Evolutionary conservation across 768 basidiomycete genomes (phyloP).

Genomic region (Floccularia luteovirens): DNA sequence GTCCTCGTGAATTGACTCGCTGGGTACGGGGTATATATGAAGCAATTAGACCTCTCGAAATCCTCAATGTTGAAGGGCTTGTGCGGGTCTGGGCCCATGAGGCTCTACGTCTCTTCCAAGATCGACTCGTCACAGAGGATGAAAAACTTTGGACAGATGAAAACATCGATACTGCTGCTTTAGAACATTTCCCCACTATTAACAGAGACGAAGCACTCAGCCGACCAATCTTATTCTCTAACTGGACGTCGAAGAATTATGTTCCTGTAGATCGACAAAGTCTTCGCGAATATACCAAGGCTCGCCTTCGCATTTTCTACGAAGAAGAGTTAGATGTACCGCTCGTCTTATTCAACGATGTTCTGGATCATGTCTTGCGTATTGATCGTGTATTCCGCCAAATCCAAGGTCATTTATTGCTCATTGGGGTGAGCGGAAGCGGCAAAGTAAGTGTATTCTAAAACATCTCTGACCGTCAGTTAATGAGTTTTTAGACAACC

Average conservation of each 20-base stretch:
- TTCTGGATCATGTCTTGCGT: conserved; percentile 93
- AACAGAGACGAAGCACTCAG: conserved; percentile 77
- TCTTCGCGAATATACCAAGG: conserved; percentile 94
- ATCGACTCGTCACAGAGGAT: conserved; percentile 88
- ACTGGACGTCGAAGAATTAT: conserved; percentile 98
- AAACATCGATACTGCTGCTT: conserved; percentile 74
- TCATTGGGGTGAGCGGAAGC: conserved; percentile 97
- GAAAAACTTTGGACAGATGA: conserved; percentile 96
- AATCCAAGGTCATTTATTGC: conserved; percentile 89
- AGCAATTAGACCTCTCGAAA: conserved; percentile 89
- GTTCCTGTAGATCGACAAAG: conserved; percentile 91
- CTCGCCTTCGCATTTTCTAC: conserved; percentile 94
- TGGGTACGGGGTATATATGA: conserved; percentile 98
- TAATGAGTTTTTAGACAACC: conserved; percentile 61
- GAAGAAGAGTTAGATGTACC: conserved; percentile 98
- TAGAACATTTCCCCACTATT: conserved; percentile 91
- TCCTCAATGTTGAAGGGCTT: conserved; percentile 89
- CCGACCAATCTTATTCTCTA: conserved; percentile 94
- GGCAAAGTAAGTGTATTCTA: conserved; percentile 68
- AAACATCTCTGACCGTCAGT: neutral
- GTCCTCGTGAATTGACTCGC: conserved; percentile 95
- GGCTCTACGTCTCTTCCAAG: conserved; percentile 94
- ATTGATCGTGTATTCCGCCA: conserved; percentile 99
- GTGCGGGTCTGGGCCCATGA: conserved; percentile 99
- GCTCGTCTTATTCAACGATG: conserved; percentile 96